Evolutionary conservation across 1,284 basidiomycete species (phyloP), one percentile per base, ranked within the genome.

Genomic region (Sanguinoderma infundibulare): DNA sequence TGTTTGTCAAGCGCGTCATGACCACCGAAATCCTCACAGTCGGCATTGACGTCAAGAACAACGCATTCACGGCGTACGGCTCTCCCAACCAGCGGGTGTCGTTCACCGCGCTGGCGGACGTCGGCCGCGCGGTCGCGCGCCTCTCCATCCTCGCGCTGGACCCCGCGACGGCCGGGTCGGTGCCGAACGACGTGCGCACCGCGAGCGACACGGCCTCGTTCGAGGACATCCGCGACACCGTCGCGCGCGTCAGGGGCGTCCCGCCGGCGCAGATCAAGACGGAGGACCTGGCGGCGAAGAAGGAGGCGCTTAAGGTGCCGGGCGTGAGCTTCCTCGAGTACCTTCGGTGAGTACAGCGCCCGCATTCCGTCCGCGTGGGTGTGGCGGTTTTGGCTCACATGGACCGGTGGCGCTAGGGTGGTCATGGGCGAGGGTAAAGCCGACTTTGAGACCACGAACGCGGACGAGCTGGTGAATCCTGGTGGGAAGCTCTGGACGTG

Each of bases 391-490:
- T n/a, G 51, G 17, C 24, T 32, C 34, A 53, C 15, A 36, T 15
- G 40, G 38, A 59, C 12, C n/a, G 60, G 22, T 7, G 9, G 14
- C 38, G 17, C 9, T 17, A 62, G 73, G 36, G 54, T 73, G 6
- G 44, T 70, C 36, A 66, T 70, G 53, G 73, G 65, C 2, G 69
- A 72, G 55, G 71, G 71, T 28, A 69, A 69, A 50, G 52, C 69
- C 17, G 71, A 74, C 60, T 73, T 67, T 38, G 66, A 70, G 20
- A 28, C 28, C 17, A 42, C 63, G 34, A 73, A 73, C 55, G 49
- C 58, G 22, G 70, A 75, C 57, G 73, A 74, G 56, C 57, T 72
- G 30, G 62, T 75, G 24, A 73, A 75, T 56, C 73, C 73, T 2
- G 60, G 56, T 3, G 53, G 67, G 53, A 63, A 62, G 22, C 36